Evolutionary conservation across 2,329 filamentous ascomycete species (phyloP).

Genomic region (Ophiostoma ips): DNA sequence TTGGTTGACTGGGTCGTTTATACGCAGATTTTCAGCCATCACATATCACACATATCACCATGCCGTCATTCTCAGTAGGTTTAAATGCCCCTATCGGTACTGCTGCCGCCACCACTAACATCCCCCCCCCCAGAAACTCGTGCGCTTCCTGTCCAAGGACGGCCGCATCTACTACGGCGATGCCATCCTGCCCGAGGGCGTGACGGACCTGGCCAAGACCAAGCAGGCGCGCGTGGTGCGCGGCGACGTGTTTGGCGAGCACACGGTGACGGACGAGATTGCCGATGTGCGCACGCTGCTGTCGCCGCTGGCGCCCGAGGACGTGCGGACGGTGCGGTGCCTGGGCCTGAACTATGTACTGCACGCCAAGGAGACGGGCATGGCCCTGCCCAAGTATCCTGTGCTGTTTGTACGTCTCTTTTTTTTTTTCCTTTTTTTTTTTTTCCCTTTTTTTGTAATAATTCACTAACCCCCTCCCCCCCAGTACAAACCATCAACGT

Average conservation of each 20-base stretch:
- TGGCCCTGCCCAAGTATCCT: slow-evolving; percentile 57
- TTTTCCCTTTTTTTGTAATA: neutral
- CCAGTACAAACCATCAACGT: slow-evolving; percentile 53
- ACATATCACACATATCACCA: slow-evolving; percentile 11
- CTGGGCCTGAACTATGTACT: slow-evolving; percentile 59
- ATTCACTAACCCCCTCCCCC: neutral
- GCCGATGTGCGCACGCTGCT: slow-evolving; percentile 44
- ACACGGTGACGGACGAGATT: slow-evolving; percentile 49
- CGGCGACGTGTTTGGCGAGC: slow-evolving; percentile 51
- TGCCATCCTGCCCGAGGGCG: slow-evolving; percentile 50
- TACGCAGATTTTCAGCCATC: neutral
- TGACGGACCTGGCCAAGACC: slow-evolving; percentile 45
- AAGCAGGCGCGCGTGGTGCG: slow-evolving; percentile 47
- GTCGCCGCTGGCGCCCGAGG: slow-evolving; percentile 45
- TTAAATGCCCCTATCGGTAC: neutral
- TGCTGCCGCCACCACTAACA: slow-evolving; percentile 20
- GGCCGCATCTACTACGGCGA: slow-evolving; percentile 60
- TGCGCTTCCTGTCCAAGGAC: slow-evolving; percentile 60
- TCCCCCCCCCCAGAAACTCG: slow-evolving; percentile 49
- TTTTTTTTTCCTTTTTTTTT: neutral
- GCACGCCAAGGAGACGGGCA: slow-evolving; percentile 55
- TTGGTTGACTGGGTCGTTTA: too few relatives aligned
- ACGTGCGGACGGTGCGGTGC: slow-evolving; percentile 54
- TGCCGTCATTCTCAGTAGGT: slow-evolving; percentile 34
- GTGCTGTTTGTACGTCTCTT: slow-evolving; percentile 49